Base-by-base conservation (phyloP, 345 rosid species). In the Lepidium aucheri region DNA sequence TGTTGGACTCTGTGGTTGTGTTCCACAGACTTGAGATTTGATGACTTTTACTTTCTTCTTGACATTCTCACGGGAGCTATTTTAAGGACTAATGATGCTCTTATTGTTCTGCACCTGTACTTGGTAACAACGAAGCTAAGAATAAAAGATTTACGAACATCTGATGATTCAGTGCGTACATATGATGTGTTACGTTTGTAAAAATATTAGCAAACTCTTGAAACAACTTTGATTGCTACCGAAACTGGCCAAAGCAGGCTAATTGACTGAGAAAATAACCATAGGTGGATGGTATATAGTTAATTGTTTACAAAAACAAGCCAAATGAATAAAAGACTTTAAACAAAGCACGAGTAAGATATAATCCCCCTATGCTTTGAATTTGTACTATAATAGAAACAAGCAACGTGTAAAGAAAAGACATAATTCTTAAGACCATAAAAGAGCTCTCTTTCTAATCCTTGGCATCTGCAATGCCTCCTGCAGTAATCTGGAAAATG, bases 401-500 rank as follows among this genome's bases (percentile, higher is more conserved):
- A n/a, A n/a, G n/a, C n/a, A n/a, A n/a, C n/a, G n/a, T n/a, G n/a
- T n/a, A 7, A 8, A 4, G 4, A 55, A 6, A 9, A 30, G 33
- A 36, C 22, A 70, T 44, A 38, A 63, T 36, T 26, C 42, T 41
- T 55, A 63, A 63, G 51, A 40, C 3, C 5, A 38, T 12, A 12
- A 34, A 17, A 35, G 35, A 49, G 63, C 8, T 32, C 30, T 13
- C 22, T n/a, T 18, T 46, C 46, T 78, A 88, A 80, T 90, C 94
- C 81, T 87, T 90, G 0, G 90, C 96, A 53, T 93, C 96, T 14
- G 87, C 91, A 68, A 86, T 86, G 68, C 97, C 91, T 3, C 96
- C 96, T 68, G 82, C 70, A n/a, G 94, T 80, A 71, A 87, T 88
- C 91, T 90, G 90, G 81, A 86, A 87, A 11, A 76, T 51, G 86